Evolutionary conservation across 768 basidiomycete genomes (phyloP), one percentile per base, ranked within the genome.

Genomic region (Tricholoma saponaceum): DNA sequence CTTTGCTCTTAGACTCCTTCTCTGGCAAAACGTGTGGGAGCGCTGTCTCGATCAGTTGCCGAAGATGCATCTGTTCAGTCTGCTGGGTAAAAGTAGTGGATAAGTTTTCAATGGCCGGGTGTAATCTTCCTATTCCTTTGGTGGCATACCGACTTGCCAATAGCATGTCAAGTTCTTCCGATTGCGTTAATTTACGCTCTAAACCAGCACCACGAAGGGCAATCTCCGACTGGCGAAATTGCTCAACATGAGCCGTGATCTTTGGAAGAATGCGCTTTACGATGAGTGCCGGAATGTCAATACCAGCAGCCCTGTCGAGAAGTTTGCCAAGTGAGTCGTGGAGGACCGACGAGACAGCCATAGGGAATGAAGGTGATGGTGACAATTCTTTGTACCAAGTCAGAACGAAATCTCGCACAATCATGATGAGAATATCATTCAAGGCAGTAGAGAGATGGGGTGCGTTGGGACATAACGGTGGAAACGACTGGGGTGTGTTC

Each of bases 361-460:
- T 79, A 18, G 96, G 95, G 69, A 99, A 98, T 3, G 92, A 84
- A 4, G 90, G 85, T 0, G 93, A 95, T 10, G 86, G 80, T 5
- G 96, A 98, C 35, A 98, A 78, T 16, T 84, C 82, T 62, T 80
- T 79, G 76, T 96, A 99, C 96, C 96, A 99, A 12, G 83, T 83
- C 54, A 87, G 74, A 18, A 99, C 85, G 69, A 97, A 98, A 74
- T 95, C 92, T 51, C 89, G 79, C 23, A 92, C 84, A 58, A 92
- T 81, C 66, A 93, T 79, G n/a, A 82, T 79, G 53, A 96, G 81
- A 52, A 96, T 82, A 30, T 89, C 87, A 61, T 95, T 89, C 8
- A 96, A 66, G 16, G 84, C 79, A n/a, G 82, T 74, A 7, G 89
- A 92, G 23, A 91, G 75, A 58, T 82, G 74, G 12, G 84, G 82